These are phyloP conservation scores for Pichia occidentalis DNA, from an alignment of 805 yeast genomes.

Conservation along the genomic window DNA sequence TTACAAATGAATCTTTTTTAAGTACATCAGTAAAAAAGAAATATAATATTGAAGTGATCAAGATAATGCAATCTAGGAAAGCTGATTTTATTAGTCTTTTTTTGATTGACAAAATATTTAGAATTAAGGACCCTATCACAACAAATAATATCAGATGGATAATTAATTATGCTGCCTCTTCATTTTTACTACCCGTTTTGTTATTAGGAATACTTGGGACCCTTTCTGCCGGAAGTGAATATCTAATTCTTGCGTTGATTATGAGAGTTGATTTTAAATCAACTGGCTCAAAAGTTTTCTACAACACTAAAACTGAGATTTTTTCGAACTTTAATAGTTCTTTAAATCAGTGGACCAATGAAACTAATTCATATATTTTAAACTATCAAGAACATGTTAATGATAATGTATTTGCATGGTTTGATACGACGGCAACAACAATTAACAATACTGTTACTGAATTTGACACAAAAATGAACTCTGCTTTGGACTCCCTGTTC, in stretches of 20 bases:
- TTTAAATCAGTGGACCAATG: slow-evolving; percentile 42
- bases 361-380: slow-evolving; percentile 50
- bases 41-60: slow-evolving; percentile 23
- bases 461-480: slow-evolving; percentile 55
- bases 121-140: slow-evolving; percentile 13
- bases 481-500: slow-evolving; percentile 52
- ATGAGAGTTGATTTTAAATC: slow-evolving; percentile 4
- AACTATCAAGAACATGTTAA: slow-evolving; percentile 50
- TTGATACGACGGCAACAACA: slow-evolving; percentile 47
- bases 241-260: slow-evolving; percentile 32
- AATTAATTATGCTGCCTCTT: slow-evolving; percentile 45
- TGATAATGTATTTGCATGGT: slow-evolving; percentile 58
- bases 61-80: slow-evolving; percentile 22
- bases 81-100: slow-evolving; percentile 16
- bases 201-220: slow-evolving; percentile 54
- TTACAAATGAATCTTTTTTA: slow-evolving; percentile 16
- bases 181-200: slow-evolving; percentile 43
- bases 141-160: slow-evolving; percentile 35
- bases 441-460: slow-evolving; percentile 54
- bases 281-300: slow-evolving; percentile 8
- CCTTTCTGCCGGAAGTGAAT: slow-evolving; percentile 48
- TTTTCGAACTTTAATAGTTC: slow-evolving; percentile 27
- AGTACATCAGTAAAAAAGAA: slow-evolving; percentile 10
- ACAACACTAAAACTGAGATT: slow-evolving; percentile 13
- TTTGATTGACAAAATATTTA: slow-evolving; percentile 13